Percentiles rank a stretch among this genome's conserved stretches.
Conservation (phyloP, 2,329 filamentous ascomycete genomes). For the Alternaria sp. region DNA sequence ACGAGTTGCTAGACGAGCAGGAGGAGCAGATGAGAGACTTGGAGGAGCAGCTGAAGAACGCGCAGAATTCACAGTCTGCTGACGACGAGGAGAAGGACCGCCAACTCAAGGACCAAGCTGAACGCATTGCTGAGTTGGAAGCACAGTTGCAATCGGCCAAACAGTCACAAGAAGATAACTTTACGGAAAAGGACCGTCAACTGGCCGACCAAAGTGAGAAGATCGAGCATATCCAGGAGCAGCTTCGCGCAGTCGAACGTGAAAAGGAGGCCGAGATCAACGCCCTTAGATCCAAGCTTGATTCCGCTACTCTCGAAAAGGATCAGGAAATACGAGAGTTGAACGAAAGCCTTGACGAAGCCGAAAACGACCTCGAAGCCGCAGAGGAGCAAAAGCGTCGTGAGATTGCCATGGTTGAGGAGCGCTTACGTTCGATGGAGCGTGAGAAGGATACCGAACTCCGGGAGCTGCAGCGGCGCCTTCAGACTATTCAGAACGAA, state of each 20-base stretch:
- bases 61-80: slow-evolving; percentile 39
- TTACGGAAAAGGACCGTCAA: slow-evolving; percentile 38
- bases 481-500: slow-evolving; percentile 41
- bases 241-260: slow-evolving; percentile 32
- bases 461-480: slow-evolving; percentile 45
- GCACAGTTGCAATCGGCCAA: slow-evolving; percentile 36
- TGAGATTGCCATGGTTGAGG: slow-evolving; percentile 41
- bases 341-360: slow-evolving; percentile 50
- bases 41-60: slow-evolving; percentile 41
- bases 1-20: slow-evolving; percentile 48
- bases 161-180: slow-evolving; percentile 31
- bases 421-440: slow-evolving; percentile 42
- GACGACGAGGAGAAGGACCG: slow-evolving; percentile 44
- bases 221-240: slow-evolving; percentile 46
- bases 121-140: slow-evolving; percentile 40
- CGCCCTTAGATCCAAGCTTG: slow-evolving; percentile 51
- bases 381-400: slow-evolving; percentile 40
- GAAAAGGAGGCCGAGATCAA: slow-evolving; percentile 56
- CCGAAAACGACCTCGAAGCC: slow-evolving; percentile 38
- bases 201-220: slow-evolving; percentile 45
- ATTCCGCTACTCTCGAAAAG: slow-evolving; percentile 48
- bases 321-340: slow-evolving; percentile 62
- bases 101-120: slow-evolving; percentile 39
- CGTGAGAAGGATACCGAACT: slow-evolving; percentile 50
- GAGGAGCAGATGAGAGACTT: slow-evolving; percentile 49